phyloP scores from a whole-genome alignment of 2,329 filamentous ascomycete genomes.

The Coleophoma cylindrospora region DNA sequence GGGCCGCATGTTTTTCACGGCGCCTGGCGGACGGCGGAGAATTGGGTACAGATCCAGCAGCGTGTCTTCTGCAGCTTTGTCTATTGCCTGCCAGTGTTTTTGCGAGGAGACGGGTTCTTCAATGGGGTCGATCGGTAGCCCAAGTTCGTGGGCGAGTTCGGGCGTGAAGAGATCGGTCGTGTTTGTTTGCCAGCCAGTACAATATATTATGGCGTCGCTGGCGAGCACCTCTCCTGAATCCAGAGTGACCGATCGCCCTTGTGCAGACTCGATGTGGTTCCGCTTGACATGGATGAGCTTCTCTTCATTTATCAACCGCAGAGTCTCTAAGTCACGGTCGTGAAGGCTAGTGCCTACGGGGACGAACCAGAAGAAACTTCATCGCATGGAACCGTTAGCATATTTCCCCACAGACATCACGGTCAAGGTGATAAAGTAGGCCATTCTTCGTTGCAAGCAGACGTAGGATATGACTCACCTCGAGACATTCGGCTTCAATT shows the following conservation, averaged over 20 bases:
- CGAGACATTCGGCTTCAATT: conserved; percentile 2
- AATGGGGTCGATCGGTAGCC: background rate
- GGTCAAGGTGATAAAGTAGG: too few relatives aligned
- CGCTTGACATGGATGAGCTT: conserved; percentile 4
- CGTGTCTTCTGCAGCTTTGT: background rate
- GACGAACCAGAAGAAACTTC: conserved; percentile 6
- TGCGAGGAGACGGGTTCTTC: background rate
- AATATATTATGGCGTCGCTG: conserved; percentile 46
- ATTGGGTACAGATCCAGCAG: conserved; percentile 3
- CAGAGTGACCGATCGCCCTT: conserved; percentile 24
- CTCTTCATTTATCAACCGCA: conserved; percentile 6
- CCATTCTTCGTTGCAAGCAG: background rate
- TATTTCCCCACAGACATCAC: too few relatives aligned
- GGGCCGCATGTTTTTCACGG: background rate
- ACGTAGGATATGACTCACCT: background rate
- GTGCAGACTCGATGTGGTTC: background rate
- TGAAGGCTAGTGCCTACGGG: conserved; percentile 6
- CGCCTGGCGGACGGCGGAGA: conserved; percentile 4
- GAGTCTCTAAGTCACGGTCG: conserved; percentile 4
- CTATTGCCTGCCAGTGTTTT: conserved; percentile 5
- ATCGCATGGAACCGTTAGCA: too few relatives aligned
- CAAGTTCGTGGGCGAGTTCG: conserved; percentile 3
- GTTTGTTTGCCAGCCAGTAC: conserved; percentile 48
- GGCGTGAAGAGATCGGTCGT: conserved; percentile 2
- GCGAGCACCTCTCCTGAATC: conserved; percentile 39